Evolutionary conservation across 140 eudicot genomes (phyloP).

Genomic region (Stevia rebaudiana): DNA sequence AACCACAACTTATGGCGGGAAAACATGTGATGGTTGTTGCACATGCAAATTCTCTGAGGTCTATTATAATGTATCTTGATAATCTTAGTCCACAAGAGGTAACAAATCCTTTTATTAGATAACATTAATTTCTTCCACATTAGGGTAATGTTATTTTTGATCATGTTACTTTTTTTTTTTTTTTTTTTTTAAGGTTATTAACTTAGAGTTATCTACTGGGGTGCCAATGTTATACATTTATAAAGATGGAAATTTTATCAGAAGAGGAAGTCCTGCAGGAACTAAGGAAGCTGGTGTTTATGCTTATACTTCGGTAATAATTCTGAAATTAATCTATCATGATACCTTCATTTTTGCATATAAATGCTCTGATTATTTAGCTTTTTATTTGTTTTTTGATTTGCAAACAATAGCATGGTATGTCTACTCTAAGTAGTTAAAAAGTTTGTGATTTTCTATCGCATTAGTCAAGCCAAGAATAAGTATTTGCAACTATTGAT

Average conservation of each 20-base stretch:
- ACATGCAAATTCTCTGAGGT: constrained; percentile 94
- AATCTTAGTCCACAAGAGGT: constrained; percentile 90
- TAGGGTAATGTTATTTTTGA: not conserved
- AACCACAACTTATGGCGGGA: constrained; percentile 70
- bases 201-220: constrained; percentile 87
- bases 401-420: not conserved
- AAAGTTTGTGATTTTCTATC: not conserved
- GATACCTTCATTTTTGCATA: not conserved
- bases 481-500: not conserved
- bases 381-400: not conserved
- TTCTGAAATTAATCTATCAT: not conserved
- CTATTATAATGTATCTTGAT: constrained; percentile 94
- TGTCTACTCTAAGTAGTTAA: not conserved
- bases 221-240: constrained; percentile 88
- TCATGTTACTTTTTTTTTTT: constrained; percentile 3
- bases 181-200: constrained; percentile 59
- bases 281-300: constrained; percentile 82
- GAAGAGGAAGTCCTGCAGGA: constrained; percentile 90
- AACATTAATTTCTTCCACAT: not conserved
- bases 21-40: constrained; percentile 95
- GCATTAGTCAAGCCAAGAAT: constrained; percentile 3
- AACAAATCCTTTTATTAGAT: not conserved
- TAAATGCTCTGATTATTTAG: not conserved
- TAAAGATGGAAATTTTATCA: constrained; percentile 59
- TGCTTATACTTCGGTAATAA: constrained; percentile 75